Base-by-base conservation (phyloP, 2,329 filamentous ascomycete species). In the Endoconidiophora polonica region DNA sequence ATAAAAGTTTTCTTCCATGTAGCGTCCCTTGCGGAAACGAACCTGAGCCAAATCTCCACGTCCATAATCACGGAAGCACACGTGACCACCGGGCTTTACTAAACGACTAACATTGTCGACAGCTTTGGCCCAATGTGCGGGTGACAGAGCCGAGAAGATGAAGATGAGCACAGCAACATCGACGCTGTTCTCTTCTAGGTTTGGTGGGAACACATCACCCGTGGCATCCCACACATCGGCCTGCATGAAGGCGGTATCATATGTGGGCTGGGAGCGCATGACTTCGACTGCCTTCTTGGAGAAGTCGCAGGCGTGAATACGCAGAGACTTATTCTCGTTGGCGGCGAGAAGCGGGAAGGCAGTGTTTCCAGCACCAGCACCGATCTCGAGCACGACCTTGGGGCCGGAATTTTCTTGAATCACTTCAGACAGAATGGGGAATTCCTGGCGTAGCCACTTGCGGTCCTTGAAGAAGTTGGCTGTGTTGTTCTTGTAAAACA, bases 391-490 rank as follows among this genome's bases (percentile, higher is more conserved):
- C 44, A 98, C 66, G 6, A 80, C 76, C 52, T 79, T 72, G 22
- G 74, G 73, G 3, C 84, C 86, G 2, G 81, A 79, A 52, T 79
- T 79, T 55, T 77, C 73, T 52, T 73, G 68, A 10, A 83, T 90
- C 46, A 94, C 73, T 52, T 84, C 74, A 22, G 73, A 76, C n/a
- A 98, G 69, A 3, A 96, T 69, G 0, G 91, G 91, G 56, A 98
- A 98, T 64, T 98, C 91, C 64, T 96, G 90, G 56, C 83, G 82
- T 29, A 98, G 69, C 91, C 91, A 98, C 63, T 96, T 96, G 56
- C 91, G 77, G 62, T 98, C 84, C 67, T 98, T 98, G 77, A 98
- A 98, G 67, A 98, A 98, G 61, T 96, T 96, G 59, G 81, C 77
- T 18, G 84, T 85, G 66, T 98, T 96, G 68, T 96, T 94, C 67